Evolutionary conservation across 441 rosid species (phyloP).

Genomic region (Adansonia rubrostipa): DNA sequence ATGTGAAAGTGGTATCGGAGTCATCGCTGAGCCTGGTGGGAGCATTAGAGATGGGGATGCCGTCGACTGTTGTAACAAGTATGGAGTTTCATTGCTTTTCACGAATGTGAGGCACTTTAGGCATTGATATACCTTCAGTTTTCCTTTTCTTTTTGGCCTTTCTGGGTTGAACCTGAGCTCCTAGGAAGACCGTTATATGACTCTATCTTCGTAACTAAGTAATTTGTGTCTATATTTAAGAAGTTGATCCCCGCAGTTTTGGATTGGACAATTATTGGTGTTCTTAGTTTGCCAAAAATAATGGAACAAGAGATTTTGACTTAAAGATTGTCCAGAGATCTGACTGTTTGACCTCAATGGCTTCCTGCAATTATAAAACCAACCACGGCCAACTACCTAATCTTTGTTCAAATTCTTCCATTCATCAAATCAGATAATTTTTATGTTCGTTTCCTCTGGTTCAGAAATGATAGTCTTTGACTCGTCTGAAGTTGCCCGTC

Average conservation of each 20-base stretch:
- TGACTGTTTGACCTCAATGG: not conserved
- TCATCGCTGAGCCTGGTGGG: constrained; percentile 92
- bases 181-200: not conserved
- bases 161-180: not conserved
- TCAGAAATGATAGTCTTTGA: too few species aligned
- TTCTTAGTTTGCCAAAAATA: not conserved
- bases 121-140: constrained; percentile 46
- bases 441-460: too few species aligned
- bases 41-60: constrained; percentile 92
- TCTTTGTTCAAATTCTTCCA: too few species aligned
- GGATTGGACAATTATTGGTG: not conserved
- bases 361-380: too few species aligned
- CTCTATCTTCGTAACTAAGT: not conserved
- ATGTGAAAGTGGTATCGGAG: constrained; percentile 72
- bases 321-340: not conserved
- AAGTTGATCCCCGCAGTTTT: not conserved
- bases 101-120: constrained; percentile 88
- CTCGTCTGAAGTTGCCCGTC: too few species aligned
- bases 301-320: not conserved
- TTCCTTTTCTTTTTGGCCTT: not conserved
- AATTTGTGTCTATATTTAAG: not conserved
- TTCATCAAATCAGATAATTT: too few species aligned
- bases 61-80: constrained; percentile 86
- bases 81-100: constrained; percentile 79
- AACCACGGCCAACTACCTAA: too few species aligned